Base-by-base conservation (phyloP, 179 eudicot genomes). In the Vitellaria paradoxa region DNA sequence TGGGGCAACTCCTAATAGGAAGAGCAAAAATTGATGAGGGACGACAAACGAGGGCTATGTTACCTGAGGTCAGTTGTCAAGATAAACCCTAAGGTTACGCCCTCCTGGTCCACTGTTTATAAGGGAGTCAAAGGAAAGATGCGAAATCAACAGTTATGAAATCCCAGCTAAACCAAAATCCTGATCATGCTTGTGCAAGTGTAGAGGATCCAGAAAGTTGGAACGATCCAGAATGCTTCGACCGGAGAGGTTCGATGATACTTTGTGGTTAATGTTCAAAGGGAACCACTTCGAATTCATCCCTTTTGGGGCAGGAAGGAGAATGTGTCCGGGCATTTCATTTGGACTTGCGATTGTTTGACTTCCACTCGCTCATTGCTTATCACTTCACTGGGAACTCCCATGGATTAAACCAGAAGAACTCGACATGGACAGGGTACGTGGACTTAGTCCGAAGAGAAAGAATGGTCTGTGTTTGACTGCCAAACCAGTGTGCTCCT, bases 301-400 rank as follows among this genome's bases (percentile, higher is more conserved):
- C 46, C 68, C n/a, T 3, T 65, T 24, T 13, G 68, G 68, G 7
- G 76, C 84, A 0, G 83, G 89, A 1, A 70, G 85, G 57, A 83
- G 89, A n/a, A 71, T 18, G 14, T 86, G 89, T 40, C 89, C 89
- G 0, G 87, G 86, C 4, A 53, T 71, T 10, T 50, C 61, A 15
- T 73, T 77, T 0, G 85, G 74, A 10, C 7, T 65, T 4, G 81
- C 83, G 8, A 81, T 17, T 42, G 62, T 84, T 11, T 81, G 79
- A 68, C 75, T 81, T 17, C 59, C 55, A 9, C 65, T 86, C 20
- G 83, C 88, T 45, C 63, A 26, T 46, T 85, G 18, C 79, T 85
- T 83, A 64, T 30, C 88, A 81, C 10, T 85, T 85, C 26, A 73
- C 53, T 83, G 88, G 88, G 67, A 66, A 50, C 71, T 83, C 4